These are phyloP conservation scores for Cercospora sesami DNA, from an alignment of 2,329 filamentous ascomycete genomes.

Conservation along the genomic window DNA sequence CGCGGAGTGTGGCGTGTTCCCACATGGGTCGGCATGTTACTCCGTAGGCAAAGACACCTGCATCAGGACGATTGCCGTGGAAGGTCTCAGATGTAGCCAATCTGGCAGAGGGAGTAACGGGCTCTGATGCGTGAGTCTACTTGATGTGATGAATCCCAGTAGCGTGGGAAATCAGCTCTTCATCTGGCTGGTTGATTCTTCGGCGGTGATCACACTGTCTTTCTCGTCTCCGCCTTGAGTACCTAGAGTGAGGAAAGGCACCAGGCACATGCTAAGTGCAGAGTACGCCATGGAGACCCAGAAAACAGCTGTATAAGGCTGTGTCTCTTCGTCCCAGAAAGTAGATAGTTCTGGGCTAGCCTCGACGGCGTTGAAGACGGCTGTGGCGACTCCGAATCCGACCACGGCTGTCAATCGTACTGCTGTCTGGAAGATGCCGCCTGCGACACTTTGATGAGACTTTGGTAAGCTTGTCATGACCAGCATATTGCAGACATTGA, in stretches of 20 bases:
- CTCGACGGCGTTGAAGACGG: constrained; percentile 8
- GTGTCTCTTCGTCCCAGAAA: constrained; percentile 13
- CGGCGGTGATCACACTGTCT: neutral
- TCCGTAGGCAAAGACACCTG: too few relatives aligned
- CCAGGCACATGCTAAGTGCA: constrained; percentile 9
- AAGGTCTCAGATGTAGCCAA: too few relatives aligned
- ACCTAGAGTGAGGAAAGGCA: constrained; percentile 9
- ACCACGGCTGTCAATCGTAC: constrained; percentile 13
- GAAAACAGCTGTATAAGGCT: constrained; percentile 10
- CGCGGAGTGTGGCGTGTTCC: too few relatives aligned
- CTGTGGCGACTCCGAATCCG: constrained; percentile 9
- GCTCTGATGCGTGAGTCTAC: too few relatives aligned
- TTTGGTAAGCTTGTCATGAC: constrained; percentile 15
- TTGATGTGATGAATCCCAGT: neutral
- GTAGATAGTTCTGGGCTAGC: neutral
- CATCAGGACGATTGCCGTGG: too few relatives aligned
- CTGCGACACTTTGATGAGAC: constrained; percentile 13
- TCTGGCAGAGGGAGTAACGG: too few relatives aligned
- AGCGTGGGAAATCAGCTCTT: neutral
- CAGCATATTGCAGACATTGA: constrained; percentile 18
- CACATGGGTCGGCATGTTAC: too few relatives aligned
- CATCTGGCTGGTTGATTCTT: neutral
- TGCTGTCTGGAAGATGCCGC: constrained; percentile 13
- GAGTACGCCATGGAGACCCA: constrained; percentile 10
- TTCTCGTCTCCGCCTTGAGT: constrained; percentile 13